A percentile compares a stretch with the other conserved stretches of the same genome.
phyloP scores from a whole-genome alignment of 805 yeast genomes.

The Wickerhamiella lipophila region DNA sequence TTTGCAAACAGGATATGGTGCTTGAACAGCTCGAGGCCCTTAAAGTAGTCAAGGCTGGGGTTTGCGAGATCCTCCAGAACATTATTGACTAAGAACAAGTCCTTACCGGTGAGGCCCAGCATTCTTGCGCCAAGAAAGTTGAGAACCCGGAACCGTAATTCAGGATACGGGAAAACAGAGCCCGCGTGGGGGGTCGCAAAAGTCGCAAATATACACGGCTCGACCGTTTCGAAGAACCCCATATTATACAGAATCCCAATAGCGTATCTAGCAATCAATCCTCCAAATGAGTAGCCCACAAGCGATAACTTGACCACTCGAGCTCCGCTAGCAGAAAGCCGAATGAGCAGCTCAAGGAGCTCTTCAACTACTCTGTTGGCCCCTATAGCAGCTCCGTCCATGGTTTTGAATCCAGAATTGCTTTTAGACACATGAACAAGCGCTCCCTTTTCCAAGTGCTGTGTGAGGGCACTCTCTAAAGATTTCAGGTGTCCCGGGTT shows the following conservation, averaged over 20 bases:
- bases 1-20: conserved; percentile 56
- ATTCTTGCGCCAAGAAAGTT: conserved; percentile 43
- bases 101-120: conserved; percentile 59
- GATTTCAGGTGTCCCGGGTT: conserved; percentile 45
- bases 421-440: conserved; percentile 37
- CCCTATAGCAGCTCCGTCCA: conserved; percentile 67
- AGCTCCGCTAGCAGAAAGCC: conserved; percentile 28
- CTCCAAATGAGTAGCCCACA: conserved; percentile 87
- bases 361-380: conserved; percentile 54
- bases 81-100: conserved; percentile 44
- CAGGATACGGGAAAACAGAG: not conserved
- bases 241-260: conserved; percentile 49
- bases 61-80: conserved; percentile 43
- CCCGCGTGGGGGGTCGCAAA: conserved; percentile 69
- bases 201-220: conserved; percentile 52
- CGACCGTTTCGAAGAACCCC: conserved; percentile 42
- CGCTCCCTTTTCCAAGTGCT: conserved; percentile 26
- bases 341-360: conserved; percentile 32
- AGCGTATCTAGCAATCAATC: conserved; percentile 63
- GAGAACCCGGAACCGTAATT: conserved; percentile 30
- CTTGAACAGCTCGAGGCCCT: conserved; percentile 47
- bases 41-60: conserved; percentile 35
- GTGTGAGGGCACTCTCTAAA: conserved; percentile 33
- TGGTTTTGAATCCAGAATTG: conserved; percentile 61
- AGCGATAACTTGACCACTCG: conserved; percentile 51